Evolutionary conservation across 2,329 filamentous ascomycete genomes (phyloP), one percentile per base, ranked within the genome.

Genomic region (Neoascochyta sp.): DNA sequence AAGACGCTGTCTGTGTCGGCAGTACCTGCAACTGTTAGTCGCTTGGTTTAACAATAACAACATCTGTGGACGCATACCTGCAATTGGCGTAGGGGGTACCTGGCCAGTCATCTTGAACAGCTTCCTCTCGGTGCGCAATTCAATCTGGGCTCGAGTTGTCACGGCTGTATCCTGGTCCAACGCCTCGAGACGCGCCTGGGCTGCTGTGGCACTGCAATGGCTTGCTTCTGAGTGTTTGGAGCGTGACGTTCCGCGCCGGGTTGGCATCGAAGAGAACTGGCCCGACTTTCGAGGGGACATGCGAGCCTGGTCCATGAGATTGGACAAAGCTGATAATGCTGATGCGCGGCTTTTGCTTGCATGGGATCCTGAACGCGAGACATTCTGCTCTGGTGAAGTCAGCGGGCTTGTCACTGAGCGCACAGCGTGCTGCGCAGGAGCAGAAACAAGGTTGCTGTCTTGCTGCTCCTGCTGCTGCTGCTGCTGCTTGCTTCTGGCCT

Each of bases 101-200:
- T 58, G 53, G 7, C 52, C 51, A 39, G 47, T 61, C 53, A 49
- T 54, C 39, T 55, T 54, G 45, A 50, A 60, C 28, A 52, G 39
- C 39, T 41, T 57, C 27, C 31, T 53, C 46, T 70, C 66, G 2
- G 44, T 47, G 16, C 51, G 53, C 13, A 60, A 54, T 44, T 71
- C 68, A 16, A 70, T 62, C 21, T 51, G 46, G 9, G 49, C 64
- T 32, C 67, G 59, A 8, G 44, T 42, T 1, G 67, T 69, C n/a
- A n/a, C n/a, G 9, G 53, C 57, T 21, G 52, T 31, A 23, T 61
- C 47, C 20, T 57, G 36, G 10, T 41, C 37, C 20, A 57, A 43
- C 8, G 23, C 29, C 26, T 47, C 45, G 5, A 50, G 24, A n/a
- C 40, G 37, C 9, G 25, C 29, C 19, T 53, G 43, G 6, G 24